Evolutionary conservation across 371 early-diverging fungal genomes (phyloP).

Genomic region (Capniomyces stellatus): DNA sequence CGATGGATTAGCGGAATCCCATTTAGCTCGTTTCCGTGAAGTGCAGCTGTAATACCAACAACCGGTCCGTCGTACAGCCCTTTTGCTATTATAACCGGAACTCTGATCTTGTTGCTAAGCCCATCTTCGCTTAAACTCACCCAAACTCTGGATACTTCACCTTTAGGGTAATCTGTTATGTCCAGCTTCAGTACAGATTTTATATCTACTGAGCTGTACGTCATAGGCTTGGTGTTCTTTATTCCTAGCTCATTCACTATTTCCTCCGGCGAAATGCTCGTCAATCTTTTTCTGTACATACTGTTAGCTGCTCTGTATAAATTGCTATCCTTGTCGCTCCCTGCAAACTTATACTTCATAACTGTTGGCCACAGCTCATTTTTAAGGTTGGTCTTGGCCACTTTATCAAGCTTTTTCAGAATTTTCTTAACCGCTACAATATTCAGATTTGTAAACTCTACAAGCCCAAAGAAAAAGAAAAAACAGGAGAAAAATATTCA

Average conservation of each 20-base stretch:
- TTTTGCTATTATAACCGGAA: conserved; percentile 44
- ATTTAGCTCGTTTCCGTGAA: conserved; percentile 84
- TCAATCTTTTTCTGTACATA: conserved; percentile 32
- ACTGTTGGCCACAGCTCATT: conserved; percentile 33
- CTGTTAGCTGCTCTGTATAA: conserved; percentile 31
- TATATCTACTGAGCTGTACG: conserved; percentile 10
- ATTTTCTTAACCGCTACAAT: conserved; percentile 40
- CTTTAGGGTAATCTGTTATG: conserved; percentile 27
- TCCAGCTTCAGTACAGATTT: conserved; percentile 30
- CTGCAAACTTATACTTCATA: conserved; percentile 29
- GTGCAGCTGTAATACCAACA: conserved; percentile 46
- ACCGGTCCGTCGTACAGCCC: conserved; percentile 32
- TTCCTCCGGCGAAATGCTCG: conserved; percentile 2
- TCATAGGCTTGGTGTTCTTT: neutral
- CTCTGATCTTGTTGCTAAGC: conserved; percentile 33
- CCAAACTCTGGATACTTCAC: conserved; percentile 34
- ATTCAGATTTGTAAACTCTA: conserved; percentile 35
- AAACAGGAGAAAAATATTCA: too few relatives aligned
- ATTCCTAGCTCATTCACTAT: neutral
- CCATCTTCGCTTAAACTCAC: conserved; percentile 40
- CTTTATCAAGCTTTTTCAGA: conserved; percentile 40
- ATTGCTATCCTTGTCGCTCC: conserved; percentile 31
- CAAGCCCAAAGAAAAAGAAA: too few relatives aligned
- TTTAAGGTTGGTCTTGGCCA: conserved; percentile 12
- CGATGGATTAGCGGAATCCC: conserved; percentile 82